Base-by-base conservation (phyloP, 2,329 filamentous ascomycete species). In the Fusarium paranaense region DNA sequence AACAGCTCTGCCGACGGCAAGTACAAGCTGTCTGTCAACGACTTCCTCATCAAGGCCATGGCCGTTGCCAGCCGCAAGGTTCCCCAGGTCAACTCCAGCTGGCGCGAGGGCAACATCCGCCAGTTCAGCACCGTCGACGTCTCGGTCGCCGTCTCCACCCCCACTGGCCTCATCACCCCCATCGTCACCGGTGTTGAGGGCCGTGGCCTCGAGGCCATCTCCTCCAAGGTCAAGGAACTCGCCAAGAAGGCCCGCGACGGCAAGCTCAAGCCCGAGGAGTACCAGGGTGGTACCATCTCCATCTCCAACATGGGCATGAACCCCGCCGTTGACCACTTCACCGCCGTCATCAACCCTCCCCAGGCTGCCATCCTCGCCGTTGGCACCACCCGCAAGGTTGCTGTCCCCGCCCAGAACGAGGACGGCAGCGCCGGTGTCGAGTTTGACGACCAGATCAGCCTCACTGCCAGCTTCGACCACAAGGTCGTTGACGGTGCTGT, bases 301-400 rank as follows among this genome's bases (percentile, higher is more conserved):
- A 98, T 99, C 86, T 97, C 94, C 87, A 99, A 99, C 91, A 97
- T 99, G 97, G 97, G 97, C 85, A 99, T 99, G 97, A 99, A 99
- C 90, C 82, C 92, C 57, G 96, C 97, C 60, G 93, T 99, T 73
- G 95, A 98, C 86, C 91, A 95, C 83, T 99, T 99, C 87, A 98
- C 97, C 62, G 97, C 97, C 78, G 94, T 99, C 82, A 98, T 99
- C 90, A 99, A 99, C 91, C 97, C 97, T 76, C 97, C 97, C 63
- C 97, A 99, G 88, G 94, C 97, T 64, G 93, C 92, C 82, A 99
- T 99, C 83, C 90, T 99, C 74, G 96, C 97, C 64, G 94, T 99
- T 69, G 97, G 97, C 80, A 97, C 95, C 76, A 95, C 94, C 79
- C 97, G 94, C 86, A 98, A 98, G 93, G 96, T 98, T 64, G 94